phyloP scores from a whole-genome alignment of 345 rosid species.

The Pistacia vera region DNA sequence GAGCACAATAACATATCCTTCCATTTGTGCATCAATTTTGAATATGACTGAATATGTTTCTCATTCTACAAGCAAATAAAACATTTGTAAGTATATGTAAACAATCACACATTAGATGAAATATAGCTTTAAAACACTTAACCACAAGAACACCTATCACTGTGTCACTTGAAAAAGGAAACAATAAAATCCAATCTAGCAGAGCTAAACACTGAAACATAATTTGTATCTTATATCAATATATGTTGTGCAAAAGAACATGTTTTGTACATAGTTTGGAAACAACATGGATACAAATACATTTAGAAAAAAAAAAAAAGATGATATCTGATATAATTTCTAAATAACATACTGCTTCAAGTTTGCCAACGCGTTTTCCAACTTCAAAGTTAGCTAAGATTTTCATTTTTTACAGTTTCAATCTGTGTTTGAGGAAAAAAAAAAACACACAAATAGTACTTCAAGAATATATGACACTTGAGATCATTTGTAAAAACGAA shows the following conservation, averaged over 20 bases:
- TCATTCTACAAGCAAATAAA: no score
- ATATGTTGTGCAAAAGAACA: not conserved
- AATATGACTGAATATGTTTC: no score
- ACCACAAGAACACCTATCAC: not conserved
- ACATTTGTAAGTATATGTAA: not conserved
- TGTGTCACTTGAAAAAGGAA: no score
- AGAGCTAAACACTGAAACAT: not conserved
- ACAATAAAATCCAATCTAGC: not conserved
- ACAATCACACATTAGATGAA: not conserved
- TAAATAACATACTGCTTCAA: slow-evolving; percentile 33
- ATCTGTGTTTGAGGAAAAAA: slow-evolving; percentile 20
- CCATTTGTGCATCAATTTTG: slow-evolving; percentile 29
- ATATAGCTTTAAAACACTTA: not conserved
- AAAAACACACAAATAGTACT: no score
- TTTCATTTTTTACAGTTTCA: slow-evolving; percentile 32
- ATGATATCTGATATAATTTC: not conserved
- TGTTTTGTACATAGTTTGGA: not conserved
- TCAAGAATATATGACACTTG: not conserved
- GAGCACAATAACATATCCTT: slow-evolving; percentile 31
- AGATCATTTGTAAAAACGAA: not conserved
- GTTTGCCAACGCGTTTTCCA: slow-evolving; percentile 26
- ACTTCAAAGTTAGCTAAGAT: slow-evolving; percentile 7
- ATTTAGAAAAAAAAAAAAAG: not conserved
- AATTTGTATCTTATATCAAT: not conserved
- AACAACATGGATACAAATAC: not conserved